Evolutionary conservation across 768 basidiomycete species (phyloP), one percentile per base, ranked within the genome.

Genomic region (Cystobasidium onofrii): DNA sequence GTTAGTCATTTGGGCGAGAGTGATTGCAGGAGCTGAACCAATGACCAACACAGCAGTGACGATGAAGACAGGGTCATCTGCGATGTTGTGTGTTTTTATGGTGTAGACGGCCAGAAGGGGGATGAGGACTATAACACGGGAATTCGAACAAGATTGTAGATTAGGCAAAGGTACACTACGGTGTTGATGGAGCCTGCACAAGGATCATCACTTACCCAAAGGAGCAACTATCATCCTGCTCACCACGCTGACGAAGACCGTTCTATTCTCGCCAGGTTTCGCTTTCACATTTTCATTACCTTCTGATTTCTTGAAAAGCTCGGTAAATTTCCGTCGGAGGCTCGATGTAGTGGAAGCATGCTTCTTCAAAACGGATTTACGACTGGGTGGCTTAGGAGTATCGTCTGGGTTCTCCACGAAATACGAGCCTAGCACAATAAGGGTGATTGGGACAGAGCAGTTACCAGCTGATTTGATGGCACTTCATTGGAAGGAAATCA

Each of bases 351-450:
- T 33, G 4, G 41, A 36, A 20, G 65, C 52, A 2, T 41, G 36
- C 3, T 31, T 62, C 41, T 55, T 64, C 33, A 63, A 64, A 44
- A 61, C 44, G 25, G 41, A 65, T 15, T 31, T 29, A 17, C 60
- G 20, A 36, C 39, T 34, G 23, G 23, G 52, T 46, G 33, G 66
- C 15, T 57, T 72, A 33, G 76, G 75, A 15, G 55, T 65, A 12
- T 67, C 64, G 10, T 73, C 55, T 44, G 66, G 70, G 54, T 55
- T 64, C 18, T 74, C 60, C 63, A 23, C 78, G 74, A 46, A 82
- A 80, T 94, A 97, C 17, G 90, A 92, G 13, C 94, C 94, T 52
- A 97, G 87, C 6, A 96, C 92, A 71, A 97, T 85, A 29, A 96
- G 83, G 1, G 94, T 97, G 31, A 97, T 79, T 0, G 94, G 95